These are phyloP conservation scores for Ustilago hordei DNA, from an alignment of 1,284 basidiomycete genomes.

Conservation along the genomic window DNA sequence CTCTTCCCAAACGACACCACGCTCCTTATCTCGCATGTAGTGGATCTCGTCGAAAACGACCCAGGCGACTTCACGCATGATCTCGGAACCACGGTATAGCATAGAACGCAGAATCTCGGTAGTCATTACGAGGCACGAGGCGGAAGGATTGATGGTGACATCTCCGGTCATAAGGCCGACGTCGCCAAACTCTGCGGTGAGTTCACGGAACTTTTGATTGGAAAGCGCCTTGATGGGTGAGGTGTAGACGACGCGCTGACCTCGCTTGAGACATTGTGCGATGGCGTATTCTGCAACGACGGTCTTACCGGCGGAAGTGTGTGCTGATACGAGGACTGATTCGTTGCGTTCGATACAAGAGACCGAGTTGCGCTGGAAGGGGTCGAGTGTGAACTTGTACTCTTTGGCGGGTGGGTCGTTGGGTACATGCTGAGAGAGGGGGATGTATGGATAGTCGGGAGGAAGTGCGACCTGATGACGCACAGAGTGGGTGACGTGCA, in stretches of 20 bases:
- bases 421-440: conserved; percentile 91
- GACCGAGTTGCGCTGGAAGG: conserved; percentile 95
- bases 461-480: conserved; percentile 96
- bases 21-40: conserved; percentile 96
- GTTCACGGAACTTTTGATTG: conserved; percentile 98
- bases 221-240: conserved; percentile 99
- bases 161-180: conserved; percentile 99
- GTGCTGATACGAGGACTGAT: conserved; percentile 97
- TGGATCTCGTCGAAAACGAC: conserved; percentile 99
- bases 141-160: conserved; percentile 98
- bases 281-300: conserved; percentile 99
- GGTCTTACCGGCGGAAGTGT: conserved; percentile 98
- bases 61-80: conserved; percentile 99
- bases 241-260: conserved; percentile 97
- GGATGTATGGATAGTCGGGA: conserved; percentile 88
- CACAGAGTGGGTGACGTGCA: conserved; percentile 72
- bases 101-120: conserved; percentile 99
- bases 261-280: conserved; percentile 89
- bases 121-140: conserved; percentile 98
- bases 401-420: conserved; percentile 88
- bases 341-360: conserved; percentile 96
- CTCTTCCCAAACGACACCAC: conserved; percentile 77
- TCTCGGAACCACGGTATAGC: conserved; percentile 97
- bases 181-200: conserved; percentile 95
- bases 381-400: conserved; percentile 97